Evolutionary conservation across 768 basidiomycete genomes (phyloP), one percentile per base, ranked within the genome.

Genomic region (Lactarius deliciosus): DNA sequence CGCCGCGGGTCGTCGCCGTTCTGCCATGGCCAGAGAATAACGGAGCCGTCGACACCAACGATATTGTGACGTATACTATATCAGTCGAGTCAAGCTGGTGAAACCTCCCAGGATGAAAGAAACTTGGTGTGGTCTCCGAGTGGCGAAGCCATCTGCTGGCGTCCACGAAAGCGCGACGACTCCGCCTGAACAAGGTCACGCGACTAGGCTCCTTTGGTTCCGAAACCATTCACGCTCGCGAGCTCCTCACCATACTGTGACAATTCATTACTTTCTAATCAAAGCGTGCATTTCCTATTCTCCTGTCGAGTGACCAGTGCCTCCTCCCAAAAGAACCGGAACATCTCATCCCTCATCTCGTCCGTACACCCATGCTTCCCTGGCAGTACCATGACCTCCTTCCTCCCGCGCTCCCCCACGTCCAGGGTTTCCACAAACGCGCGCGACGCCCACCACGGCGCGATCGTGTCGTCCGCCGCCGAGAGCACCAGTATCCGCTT

Each of bases 401-500:
- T 77, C 30, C 65, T 72, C 13, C 80, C 81, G 4, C 20, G 25
- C 3, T 66, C 61, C 22, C 73, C 75, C 10, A 73, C 74, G 18
- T 72, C 72, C 50, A 78, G 68, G 50, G 57, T 61, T 3, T 76
- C 74, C 38, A 80, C 73, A 64, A 77, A 75, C 11, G 67, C 63
- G 57, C 70, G 25, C 32, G 75, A 76, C 47, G 66, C 72, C 28
- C 45, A 66, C 65, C 75, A 73, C 5, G 78, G 80, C 40, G 81
- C 81, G 13, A 80, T 68, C 54, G 61, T 62, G 63, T 82, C 81
- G 6, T 71, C 74, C 57, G 25, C 72, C 0, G 92, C 92, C 0
- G 86, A 86, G 4, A 95, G 75, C 3, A 90, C 86, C 6, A 95
- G 80, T 16, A 95, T 81, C 72, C 85, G 85, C 79, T 92, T 93